A percentile compares a stretch with the other conserved stretches of the same genome.
phyloP scores from a whole-genome alignment of 192 early-diverging fungal species.

The Coemansia asiatica region DNA sequence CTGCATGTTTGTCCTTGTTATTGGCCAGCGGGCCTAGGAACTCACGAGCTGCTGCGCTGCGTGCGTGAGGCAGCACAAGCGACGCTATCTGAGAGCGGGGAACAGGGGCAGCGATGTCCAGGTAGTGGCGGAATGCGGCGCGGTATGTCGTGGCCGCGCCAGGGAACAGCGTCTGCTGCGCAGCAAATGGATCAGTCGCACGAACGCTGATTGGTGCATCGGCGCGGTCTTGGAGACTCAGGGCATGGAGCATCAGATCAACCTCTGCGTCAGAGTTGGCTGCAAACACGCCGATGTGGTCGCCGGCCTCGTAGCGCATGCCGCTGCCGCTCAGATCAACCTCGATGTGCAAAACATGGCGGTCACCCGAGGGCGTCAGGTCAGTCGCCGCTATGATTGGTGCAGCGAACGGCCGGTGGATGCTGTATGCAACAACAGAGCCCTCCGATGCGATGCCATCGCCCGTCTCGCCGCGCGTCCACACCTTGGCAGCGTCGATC shows the following conservation, averaged over 20 bases:
- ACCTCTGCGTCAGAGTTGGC: slow-evolving; percentile 83
- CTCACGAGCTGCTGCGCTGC: slow-evolving; percentile 56
- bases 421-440: slow-evolving; percentile 62
- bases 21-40: slow-evolving; percentile 59
- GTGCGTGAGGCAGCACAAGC: slow-evolving; percentile 61
- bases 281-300: slow-evolving; percentile 93
- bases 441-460: slow-evolving; percentile 10
- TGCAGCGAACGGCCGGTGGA: slow-evolving; percentile 83
- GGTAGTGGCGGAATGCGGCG: slow-evolving; percentile 85
- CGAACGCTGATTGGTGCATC: slow-evolving; percentile 70
- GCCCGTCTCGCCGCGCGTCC: slow-evolving; percentile 41
- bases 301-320: slow-evolving; percentile 86
- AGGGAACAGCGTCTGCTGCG: slow-evolving; percentile 85
- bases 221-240: slow-evolving; percentile 64
- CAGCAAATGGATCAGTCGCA: slow-evolving; percentile 69
- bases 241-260: slow-evolving; percentile 60
- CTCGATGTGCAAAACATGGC: slow-evolving; percentile 92
- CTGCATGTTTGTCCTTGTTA: slow-evolving; percentile 69
- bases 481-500: slow-evolving; percentile 52
- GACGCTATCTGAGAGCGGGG: slow-evolving; percentile 68
- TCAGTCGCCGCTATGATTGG: slow-evolving; percentile 63
- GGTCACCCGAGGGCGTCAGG: slow-evolving; percentile 67
- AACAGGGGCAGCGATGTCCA: slow-evolving; percentile 80
- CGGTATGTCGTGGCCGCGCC: slow-evolving; percentile 80
- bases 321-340: slow-evolving; percentile 82